These are phyloP conservation scores for Piper longum DNA, from an alignment of 164 flowering plant genomes.

Conservation along the genomic window DNA sequence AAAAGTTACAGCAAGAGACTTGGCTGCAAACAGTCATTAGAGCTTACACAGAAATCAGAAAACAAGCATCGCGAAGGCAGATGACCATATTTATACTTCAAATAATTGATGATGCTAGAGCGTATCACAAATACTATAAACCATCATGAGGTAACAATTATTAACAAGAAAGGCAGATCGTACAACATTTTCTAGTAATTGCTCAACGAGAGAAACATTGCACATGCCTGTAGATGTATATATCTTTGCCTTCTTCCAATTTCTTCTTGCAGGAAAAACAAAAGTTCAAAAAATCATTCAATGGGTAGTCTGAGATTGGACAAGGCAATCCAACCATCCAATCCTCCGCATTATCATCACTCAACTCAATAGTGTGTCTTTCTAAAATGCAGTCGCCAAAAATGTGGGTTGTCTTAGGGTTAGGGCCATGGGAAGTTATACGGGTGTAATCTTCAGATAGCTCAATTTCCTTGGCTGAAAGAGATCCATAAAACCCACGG, in stretches of 20 bases:
- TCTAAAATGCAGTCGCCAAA: conserved; percentile 72
- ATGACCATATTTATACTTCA: no score
- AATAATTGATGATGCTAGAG: no score
- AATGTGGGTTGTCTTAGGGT: conserved; percentile 71
- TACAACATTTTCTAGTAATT: background rate
- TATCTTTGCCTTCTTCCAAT: conserved; percentile 39
- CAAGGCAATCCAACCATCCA: conserved; percentile 7
- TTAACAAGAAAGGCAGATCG: background rate
- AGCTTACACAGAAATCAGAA: no score
- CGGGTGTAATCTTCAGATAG: conserved; percentile 80
- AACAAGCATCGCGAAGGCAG: no score
- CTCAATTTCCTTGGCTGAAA: conserved; percentile 53
- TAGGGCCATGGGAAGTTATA: conserved; percentile 63
- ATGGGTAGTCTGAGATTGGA: conserved; percentile 13
- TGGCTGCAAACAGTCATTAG: no score
- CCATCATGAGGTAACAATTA: no score
- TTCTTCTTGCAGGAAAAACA: conserved; percentile 55
- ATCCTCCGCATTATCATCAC: conserved; percentile 12
- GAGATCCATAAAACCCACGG: conserved; percentile 19
- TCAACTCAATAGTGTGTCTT: conserved; percentile 31
- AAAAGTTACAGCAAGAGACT: no score
- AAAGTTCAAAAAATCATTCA: conserved; percentile 40
- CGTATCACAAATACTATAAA: no score
- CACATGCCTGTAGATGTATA: conserved; percentile 53
- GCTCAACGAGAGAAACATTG: background rate